Conservation (phyloP, 345 rosid genomes). For the Iberis pinnata region DNA sequence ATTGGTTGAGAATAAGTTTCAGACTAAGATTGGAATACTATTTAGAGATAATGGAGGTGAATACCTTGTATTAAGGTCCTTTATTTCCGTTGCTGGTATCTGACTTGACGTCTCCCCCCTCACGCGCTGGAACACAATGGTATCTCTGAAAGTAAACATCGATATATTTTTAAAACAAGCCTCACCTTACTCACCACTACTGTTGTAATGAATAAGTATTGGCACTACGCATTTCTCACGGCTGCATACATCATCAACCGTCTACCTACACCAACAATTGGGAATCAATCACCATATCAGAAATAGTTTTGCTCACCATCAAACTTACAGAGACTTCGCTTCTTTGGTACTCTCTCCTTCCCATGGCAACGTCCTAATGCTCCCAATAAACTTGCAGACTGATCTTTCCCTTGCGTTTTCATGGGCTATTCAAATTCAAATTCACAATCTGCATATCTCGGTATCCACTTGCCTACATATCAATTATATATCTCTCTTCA, state of each 20-base stretch:
- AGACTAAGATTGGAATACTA: not conserved
- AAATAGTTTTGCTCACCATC: no score
- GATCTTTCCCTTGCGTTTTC: not conserved
- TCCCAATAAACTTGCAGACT: not conserved
- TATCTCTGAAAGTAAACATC: not conserved
- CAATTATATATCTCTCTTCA: no score
- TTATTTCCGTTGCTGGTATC: not conserved
- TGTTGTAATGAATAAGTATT: not conserved
- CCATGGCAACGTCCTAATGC: slow-evolving; percentile 1
- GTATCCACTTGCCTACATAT: not conserved
- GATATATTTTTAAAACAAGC: not conserved
- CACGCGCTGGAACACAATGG: slow-evolving; percentile 4
- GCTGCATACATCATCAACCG: not conserved
- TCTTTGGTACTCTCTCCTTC: not conserved
- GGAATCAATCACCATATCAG: no score
- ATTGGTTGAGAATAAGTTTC: not conserved
- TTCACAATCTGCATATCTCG: not conserved
- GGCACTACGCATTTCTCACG: not conserved
- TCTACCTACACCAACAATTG: not conserved
- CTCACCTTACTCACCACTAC: not conserved
- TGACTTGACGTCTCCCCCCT: not conserved
- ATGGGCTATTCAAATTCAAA: slow-evolving; percentile 1
- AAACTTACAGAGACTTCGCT: not conserved
- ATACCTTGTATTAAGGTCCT: not conserved
- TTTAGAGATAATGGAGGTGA: not conserved